Evolutionary conservation across 768 basidiomycete genomes (phyloP).

Genomic region (Astraeus odoratus): DNA sequence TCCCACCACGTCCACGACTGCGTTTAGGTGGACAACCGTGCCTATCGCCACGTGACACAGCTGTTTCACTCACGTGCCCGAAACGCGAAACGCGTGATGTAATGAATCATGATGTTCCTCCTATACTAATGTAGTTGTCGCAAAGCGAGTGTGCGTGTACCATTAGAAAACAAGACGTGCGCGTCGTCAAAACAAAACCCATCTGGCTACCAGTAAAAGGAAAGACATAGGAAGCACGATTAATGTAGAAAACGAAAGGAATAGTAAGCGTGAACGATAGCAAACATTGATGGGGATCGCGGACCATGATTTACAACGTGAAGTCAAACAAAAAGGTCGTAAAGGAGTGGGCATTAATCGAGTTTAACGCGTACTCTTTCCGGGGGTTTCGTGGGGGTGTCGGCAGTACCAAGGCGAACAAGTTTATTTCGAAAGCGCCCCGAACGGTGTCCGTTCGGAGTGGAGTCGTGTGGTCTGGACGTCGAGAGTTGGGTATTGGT

Average conservation of each 20-base stretch:
- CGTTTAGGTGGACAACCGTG: no score
- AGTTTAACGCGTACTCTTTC: slow-evolving; percentile 32
- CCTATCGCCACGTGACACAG: background rate
- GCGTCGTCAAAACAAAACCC: slow-evolving; percentile 1
- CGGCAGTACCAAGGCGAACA: slow-evolving; percentile 20
- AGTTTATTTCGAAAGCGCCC: slow-evolving; percentile 26
- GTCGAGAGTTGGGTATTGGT: slow-evolving; percentile 19
- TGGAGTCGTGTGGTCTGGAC: slow-evolving; percentile 22
- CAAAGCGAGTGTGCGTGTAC: slow-evolving; percentile 2
- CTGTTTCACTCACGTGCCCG: background rate
- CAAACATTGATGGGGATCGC: slow-evolving; percentile 8
- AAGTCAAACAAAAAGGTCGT: slow-evolving; percentile 9
- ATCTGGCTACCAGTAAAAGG: slow-evolving; percentile 5
- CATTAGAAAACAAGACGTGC: no score
- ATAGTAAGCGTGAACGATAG: slow-evolving; percentile 9
- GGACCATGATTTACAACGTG: slow-evolving; percentile 21
- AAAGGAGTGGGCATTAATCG: slow-evolving; percentile 16
- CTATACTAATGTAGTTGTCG: slow-evolving; percentile 9
- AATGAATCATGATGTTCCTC: background rate
- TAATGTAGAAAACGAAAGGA: slow-evolving; percentile 6
- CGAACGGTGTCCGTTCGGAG: slow-evolving; percentile 17
- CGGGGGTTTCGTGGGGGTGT: slow-evolving; percentile 23
- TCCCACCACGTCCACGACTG: no score
- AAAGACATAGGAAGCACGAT: slow-evolving; percentile 2
- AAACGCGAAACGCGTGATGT: background rate